Evolutionary conservation across 805 yeast genomes (phyloP), one percentile per base, ranked within the genome.

Genomic region (Vanderwaltozyma tropicalis): DNA sequence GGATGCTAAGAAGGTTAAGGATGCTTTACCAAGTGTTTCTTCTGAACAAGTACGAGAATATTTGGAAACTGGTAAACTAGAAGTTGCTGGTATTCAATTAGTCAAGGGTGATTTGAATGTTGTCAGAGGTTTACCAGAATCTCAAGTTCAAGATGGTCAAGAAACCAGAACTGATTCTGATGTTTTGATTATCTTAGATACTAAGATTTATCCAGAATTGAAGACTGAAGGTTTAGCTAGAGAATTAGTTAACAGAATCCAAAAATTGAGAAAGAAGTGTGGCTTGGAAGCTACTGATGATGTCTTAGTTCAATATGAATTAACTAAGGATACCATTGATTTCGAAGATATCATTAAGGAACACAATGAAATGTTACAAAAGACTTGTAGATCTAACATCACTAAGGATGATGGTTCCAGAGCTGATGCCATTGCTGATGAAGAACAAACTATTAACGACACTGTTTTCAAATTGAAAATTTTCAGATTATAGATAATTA

Each of bases 271-370:
- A 67, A 92, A 92, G 80, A 87, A 88, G 74, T 87, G 84, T 46
- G 95, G 95, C 25, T 72, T 92, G 56, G 83, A 83, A 57, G 88
- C 94, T 44, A 89, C 96, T 32, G 98, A 92, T 59, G 98, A 92
- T 50, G 94, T 92, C 36, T 62, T 74, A 46, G 95, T 92, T 42
- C 87, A 89, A 64, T 84, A 84, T 64, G 66, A 75, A 46, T 59
- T 87, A 43, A 49, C 65, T 41, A 72, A 76, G 47, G 77, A 74
- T 47, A 76, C 84, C 42, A 72, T 82, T 50, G 75, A 71, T 20
- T 68, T 88, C 39, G 76, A 69, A 32, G 61, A 64, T 14, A 76
- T 86, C 42, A 69, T 92, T 44, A 57, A 67, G 37, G 67, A 67
- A 35, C 88, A 92, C 63, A 63, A 66, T 34, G 83, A 74, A 5